Conservation (phyloP, 2,329 filamentous ascomycete species). For the Stachybotrys echinatus region DNA sequence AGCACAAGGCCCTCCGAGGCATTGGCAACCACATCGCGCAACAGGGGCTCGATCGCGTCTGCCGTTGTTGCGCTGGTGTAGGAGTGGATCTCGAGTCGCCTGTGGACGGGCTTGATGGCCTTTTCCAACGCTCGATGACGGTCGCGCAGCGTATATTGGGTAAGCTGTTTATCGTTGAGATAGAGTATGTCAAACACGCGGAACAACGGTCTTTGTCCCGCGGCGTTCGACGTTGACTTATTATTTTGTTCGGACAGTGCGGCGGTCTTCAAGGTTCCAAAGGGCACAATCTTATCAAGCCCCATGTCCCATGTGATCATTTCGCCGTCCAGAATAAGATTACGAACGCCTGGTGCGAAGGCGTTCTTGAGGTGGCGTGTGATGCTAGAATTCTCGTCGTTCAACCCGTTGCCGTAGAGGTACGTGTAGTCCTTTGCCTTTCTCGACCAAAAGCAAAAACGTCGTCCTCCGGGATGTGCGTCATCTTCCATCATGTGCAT, state of each 20-base stretch:
- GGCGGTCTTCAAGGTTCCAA: slow-evolving; percentile 90
- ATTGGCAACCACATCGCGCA: slow-evolving; percentile 80
- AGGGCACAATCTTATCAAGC: slow-evolving; percentile 77
- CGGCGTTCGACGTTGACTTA: slow-evolving; percentile 46
- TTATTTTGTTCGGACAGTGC: slow-evolving; percentile 71
- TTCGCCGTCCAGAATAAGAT: slow-evolving; percentile 89
- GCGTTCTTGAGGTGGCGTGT: slow-evolving; percentile 75
- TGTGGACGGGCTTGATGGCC: slow-evolving; percentile 63
- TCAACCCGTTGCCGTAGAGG: slow-evolving; percentile 74
- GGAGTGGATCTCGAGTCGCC: slow-evolving; percentile 77
- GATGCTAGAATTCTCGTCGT: slow-evolving; percentile 70
- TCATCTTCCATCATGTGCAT: slow-evolving; percentile 81
- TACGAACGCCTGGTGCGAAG: slow-evolving; percentile 73
- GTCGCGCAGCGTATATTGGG: slow-evolving; percentile 76
- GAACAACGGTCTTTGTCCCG: slow-evolving; percentile 62
- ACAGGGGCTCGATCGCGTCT: slow-evolving; percentile 69
- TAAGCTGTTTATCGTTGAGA: slow-evolving; percentile 75
- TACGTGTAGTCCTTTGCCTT: slow-evolving; percentile 97
- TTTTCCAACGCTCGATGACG: slow-evolving; percentile 69
- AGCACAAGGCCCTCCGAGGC: slow-evolving; percentile 86
- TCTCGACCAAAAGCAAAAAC: slow-evolving; percentile 87
- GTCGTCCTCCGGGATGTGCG: slow-evolving; percentile 59
- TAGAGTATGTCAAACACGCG: slow-evolving; percentile 89
- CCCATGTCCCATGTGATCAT: slow-evolving; percentile 98
- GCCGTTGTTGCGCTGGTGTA: slow-evolving; percentile 62